Conservation (phyloP, 129 eudicot species). For the Escallonia rubra region DNA sequence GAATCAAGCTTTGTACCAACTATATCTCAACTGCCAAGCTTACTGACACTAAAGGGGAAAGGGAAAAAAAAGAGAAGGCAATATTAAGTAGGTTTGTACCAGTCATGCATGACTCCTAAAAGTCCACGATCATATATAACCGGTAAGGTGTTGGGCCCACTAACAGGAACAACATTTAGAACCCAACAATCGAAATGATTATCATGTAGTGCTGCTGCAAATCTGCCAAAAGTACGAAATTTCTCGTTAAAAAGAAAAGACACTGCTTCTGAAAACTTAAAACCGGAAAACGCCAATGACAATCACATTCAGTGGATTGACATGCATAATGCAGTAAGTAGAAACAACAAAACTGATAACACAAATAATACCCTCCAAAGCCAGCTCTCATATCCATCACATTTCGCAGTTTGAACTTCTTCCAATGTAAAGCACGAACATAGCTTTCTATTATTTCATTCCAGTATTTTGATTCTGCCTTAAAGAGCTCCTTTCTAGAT, state of each 20-base stretch:
- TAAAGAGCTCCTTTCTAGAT: slow-evolving; percentile 86
- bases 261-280: not conserved
- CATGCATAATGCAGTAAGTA: not conserved
- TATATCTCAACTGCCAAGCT: too few species aligned
- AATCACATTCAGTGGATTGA: not conserved
- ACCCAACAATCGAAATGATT: slow-evolving; percentile 88
- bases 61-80: not conserved
- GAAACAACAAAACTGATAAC: not conserved
- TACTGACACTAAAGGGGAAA: too few species aligned
- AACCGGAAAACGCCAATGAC: not conserved
- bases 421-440: slow-evolving; percentile 72
- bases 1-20: too few species aligned
- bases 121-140: slow-evolving; percentile 97
- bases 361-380: slow-evolving; percentile 71
- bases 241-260: slow-evolving; percentile 1
- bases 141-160: slow-evolving; percentile 91
- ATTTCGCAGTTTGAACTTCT: slow-evolving; percentile 58
- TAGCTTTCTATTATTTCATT: slow-evolving; percentile 74
- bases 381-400: slow-evolving; percentile 99
- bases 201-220: slow-evolving; percentile 87
- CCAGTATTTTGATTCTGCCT: slow-evolving; percentile 89
- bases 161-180: slow-evolving; percentile 85
- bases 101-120: slow-evolving; percentile 94
- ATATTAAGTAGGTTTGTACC: slow-evolving; percentile 33
- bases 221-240: slow-evolving; percentile 39